phyloP scores from a whole-genome alignment of 2,329 filamentous ascomycete genomes.

The Xylaria polymorpha region DNA sequence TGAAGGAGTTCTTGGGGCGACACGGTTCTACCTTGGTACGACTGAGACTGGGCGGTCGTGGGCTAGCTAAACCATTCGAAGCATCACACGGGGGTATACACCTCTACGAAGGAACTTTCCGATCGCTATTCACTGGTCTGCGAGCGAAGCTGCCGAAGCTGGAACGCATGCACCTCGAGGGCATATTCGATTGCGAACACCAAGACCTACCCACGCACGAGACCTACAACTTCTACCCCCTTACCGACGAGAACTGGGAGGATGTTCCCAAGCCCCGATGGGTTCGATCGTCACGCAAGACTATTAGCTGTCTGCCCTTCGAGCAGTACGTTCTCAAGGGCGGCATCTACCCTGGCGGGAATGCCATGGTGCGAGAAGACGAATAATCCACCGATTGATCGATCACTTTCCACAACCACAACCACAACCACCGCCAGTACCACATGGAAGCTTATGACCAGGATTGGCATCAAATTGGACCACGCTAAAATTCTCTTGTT shows the following conservation, averaged over 20 bases:
- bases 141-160: constrained; percentile 53
- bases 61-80: constrained; percentile 55
- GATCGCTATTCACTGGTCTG: constrained; percentile 57
- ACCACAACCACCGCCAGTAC: background rate
- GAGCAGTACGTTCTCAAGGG: constrained; percentile 57
- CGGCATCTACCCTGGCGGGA: constrained; percentile 52
- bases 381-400: constrained; percentile 33
- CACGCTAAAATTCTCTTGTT: constrained; percentile 17
- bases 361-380: constrained; percentile 38
- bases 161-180: constrained; percentile 58
- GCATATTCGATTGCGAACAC: constrained; percentile 58
- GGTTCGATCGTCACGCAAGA: constrained; percentile 48
- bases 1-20: constrained; percentile 56
- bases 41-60: constrained; percentile 59
- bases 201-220: constrained; percentile 54
- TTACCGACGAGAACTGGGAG: constrained; percentile 57
- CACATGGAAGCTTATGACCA: constrained; percentile 15
- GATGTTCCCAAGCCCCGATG: constrained; percentile 47
- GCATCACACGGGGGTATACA: constrained; percentile 58
- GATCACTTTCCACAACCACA: background rate
- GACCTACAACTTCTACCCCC: constrained; percentile 56
- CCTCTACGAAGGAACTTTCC: constrained; percentile 58
- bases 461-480: constrained; percentile 27
- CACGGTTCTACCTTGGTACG: constrained; percentile 55
- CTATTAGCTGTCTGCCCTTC: constrained; percentile 54